A percentile compares a stretch with the other conserved stretches of the same genome.
Evolutionary conservation across 306 rosid genomes (phyloP).

Genomic region (Crataegus laevigata): DNA sequence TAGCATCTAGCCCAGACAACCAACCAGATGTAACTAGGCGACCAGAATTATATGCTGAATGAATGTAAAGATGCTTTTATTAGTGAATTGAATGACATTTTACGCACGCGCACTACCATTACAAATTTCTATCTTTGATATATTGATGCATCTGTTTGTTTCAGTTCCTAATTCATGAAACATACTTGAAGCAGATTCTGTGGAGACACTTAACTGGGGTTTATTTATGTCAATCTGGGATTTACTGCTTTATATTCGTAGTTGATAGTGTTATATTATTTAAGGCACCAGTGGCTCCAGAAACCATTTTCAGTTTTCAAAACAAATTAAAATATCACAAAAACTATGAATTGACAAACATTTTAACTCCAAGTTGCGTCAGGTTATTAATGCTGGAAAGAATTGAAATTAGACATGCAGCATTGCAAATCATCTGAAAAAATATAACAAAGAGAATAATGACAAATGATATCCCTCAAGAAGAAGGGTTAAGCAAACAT

Average conservation of each 20-base stretch:
- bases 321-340: neutral
- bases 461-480: neutral
- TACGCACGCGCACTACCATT: neutral
- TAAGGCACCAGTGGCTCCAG: neutral
- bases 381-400: neutral
- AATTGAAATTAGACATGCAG: neutral
- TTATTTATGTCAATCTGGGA: neutral
- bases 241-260: neutral
- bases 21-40: neutral
- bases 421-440: neutral
- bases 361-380: neutral
- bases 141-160: neutral
- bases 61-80: neutral
- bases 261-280: neutral
- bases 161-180: neutral
- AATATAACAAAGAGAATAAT: slow-evolving; percentile 3
- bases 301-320: neutral
- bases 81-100: neutral
- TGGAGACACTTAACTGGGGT: neutral
- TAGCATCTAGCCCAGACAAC: neutral
- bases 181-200: neutral
- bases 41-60: neutral
- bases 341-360: neutral
- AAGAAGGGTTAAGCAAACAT: neutral
- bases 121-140: neutral